A percentile compares a stretch with the other conserved stretches of the same genome.
These are phyloP conservation scores for Penicillium sp. DNA, from an alignment of 2,329 filamentous ascomycete genomes.

Conservation along the genomic window DNA sequence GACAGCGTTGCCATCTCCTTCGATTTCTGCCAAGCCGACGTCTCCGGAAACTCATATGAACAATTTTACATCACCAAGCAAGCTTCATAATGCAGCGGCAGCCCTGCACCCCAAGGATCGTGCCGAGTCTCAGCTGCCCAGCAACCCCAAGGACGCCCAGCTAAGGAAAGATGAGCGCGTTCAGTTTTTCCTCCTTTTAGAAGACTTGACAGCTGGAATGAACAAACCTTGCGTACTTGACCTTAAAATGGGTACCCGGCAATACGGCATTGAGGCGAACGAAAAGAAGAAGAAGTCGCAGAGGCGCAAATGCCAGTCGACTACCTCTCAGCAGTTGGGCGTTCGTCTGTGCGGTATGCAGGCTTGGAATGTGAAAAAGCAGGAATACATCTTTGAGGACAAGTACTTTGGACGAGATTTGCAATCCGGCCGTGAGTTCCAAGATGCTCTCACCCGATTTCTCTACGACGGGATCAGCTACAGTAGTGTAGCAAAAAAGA, in stretches of 20 bases:
- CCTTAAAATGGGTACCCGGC: constrained; percentile 96
- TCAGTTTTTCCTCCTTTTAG: constrained; percentile 89
- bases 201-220: constrained; percentile 97
- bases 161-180: constrained; percentile 62
- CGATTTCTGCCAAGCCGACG: constrained; percentile 12
- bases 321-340: constrained; percentile 87
- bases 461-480: constrained; percentile 87
- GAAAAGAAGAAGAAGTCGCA: constrained; percentile 94
- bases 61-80: constrained; percentile 2
- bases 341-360: constrained; percentile 95
- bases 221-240: constrained; percentile 95
- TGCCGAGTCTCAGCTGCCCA: constrained; percentile 51
- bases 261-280: constrained; percentile 90
- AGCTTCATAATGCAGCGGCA: constrained; percentile 6
- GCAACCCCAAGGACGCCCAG: constrained; percentile 79
- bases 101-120: constrained; percentile 17
- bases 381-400: constrained; percentile 93
- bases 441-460: constrained; percentile 84
- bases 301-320: constrained; percentile 86
- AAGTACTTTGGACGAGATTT: constrained; percentile 94
- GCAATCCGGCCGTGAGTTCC: constrained; percentile 85
- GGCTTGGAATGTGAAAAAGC: constrained; percentile 84
- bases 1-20: constrained; percentile 16
- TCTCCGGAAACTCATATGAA: not conserved
- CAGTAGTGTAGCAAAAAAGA: constrained; percentile 79